Base-by-base conservation (phyloP, 2,329 filamentous ascomycete species). In the Colletotrichum sp. region DNA sequence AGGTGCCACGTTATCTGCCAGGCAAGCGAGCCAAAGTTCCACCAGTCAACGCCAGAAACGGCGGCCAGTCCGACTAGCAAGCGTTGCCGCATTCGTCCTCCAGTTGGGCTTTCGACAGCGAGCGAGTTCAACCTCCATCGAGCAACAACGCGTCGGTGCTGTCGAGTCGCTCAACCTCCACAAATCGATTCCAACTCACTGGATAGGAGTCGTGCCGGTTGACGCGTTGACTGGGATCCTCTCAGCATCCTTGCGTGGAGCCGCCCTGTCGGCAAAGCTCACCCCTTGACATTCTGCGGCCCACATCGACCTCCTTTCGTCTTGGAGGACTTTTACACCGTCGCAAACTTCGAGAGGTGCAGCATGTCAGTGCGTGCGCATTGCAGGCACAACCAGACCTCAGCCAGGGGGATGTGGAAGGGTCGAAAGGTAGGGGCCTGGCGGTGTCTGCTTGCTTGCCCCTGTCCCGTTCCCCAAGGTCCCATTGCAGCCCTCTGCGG, bases 321-420 rank as follows among this genome's bases (percentile, higher is more conserved):
- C 60, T 12, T 36, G 60, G 55, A 64, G 69, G 72, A 55, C n/a
- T 34, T 62, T 64, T 63, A 55, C 64, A 64, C 63, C 36, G 28
- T 64, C 73, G 62, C 30, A 63, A 72, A 30, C 69, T 76, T 63
- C 59, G 52, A 74, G 49, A 57, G 55, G 55, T 65, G 72, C 72
- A 71, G 72, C 32, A 67, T 32, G 72, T 67, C 73, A 72, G 68
- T 72, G 72, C 72, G 71, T 30, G 15, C 49, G 72, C 72, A 76
- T 71, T 75, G 68, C 73, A 76, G 73, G 36, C 69, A 67, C 49
- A 63, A 28, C 59, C 34, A 64, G 30, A 32, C 57, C 24, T 64
- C 44, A 21, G 36, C 67, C 60, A 59, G 24, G 52, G 52, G 21
- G 32, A 34, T 59, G 30, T 24, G 7, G 39, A 36, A 21, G 64